Evolutionary conservation across 192 early-diverging fungal species (phyloP), one percentile per base, ranked within the genome.

Genomic region (Diversispora epigaea): DNA sequence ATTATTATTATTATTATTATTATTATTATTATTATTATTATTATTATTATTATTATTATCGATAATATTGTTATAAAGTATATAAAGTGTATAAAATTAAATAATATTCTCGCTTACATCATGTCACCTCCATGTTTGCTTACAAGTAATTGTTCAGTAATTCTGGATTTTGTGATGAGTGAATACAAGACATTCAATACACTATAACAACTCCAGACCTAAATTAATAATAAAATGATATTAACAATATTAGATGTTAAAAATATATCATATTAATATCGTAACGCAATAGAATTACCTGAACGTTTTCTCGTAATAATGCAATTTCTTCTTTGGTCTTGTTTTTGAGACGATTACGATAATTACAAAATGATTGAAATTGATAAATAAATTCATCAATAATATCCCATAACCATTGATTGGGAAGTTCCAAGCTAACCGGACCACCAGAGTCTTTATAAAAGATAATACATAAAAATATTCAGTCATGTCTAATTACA

Each of bases 301-400:
- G 90, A 60, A 91, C 82, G 79, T 95, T 93, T 67, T 92, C 92
- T 80, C 92, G 90, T 62, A 98, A 84, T 79, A 92, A 83, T 61
- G 88, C 85, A 14, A 93, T 82, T 80, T 98, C 96, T 77, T 90
- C 90, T 17, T 92, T 87, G 25, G 84, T 84, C 81, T 92, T 94
- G 83, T 88, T 92, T 80, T 89, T 87, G 62, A 92, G 81, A 62
- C 93, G 91, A 84, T 91, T 94, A 68, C 95, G 91, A 87, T 95
- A 96, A 75, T 93, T 91, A 85, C 94, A 93, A 86, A 96, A 98
- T 69, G 94, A 90, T 87, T 98, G 96, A 90, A 96, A 98, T 86
- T 98, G 96, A 84, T 96, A 98, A 78, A 98, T 97, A 83, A 98
- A 98, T 84, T 98, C 96, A 77, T 98, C 96, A 75, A 98, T 95